phyloP scores from a whole-genome alignment of 306 rosid species.

The Phaseolus lunatus region DNA sequence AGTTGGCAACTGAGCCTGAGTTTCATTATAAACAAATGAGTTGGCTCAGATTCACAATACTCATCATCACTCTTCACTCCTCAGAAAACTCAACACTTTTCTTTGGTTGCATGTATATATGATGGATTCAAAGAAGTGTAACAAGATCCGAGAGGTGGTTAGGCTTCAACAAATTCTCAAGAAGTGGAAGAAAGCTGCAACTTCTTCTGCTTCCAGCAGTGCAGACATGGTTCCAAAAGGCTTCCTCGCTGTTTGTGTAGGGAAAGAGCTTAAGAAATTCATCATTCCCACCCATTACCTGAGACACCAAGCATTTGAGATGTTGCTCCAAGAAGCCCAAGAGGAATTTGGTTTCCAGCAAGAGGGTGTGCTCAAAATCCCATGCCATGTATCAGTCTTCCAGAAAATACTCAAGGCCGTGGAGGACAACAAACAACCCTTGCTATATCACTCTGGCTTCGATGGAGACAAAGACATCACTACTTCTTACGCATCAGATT shows the following conservation, averaged over 20 bases:
- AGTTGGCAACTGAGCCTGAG: too few relatives aligned
- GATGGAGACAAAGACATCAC: conserved; percentile 40
- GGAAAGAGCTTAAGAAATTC: conserved; percentile 80
- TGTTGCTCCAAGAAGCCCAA: conserved; percentile 65
- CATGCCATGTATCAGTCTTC: conserved; percentile 62
- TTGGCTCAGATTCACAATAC: conserved; percentile 30
- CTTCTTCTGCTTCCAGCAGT: not conserved
- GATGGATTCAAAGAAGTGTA: conserved; percentile 76
- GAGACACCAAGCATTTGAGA: conserved; percentile 68
- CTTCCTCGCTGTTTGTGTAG: conserved; percentile 81
- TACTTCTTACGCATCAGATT: conserved; percentile 22
- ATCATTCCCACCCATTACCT: conserved; percentile 72
- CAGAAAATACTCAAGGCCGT: conserved; percentile 66
- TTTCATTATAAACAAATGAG: conserved; percentile 51
- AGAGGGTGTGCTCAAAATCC: conserved; percentile 77
- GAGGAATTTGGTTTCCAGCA: conserved; percentile 87
- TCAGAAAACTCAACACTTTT: too few relatives aligned
- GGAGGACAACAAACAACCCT: conserved; percentile 54
- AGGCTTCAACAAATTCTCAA: conserved; percentile 92
- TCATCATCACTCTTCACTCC: not conserved
- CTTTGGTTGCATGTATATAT: not conserved
- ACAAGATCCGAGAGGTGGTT: conserved; percentile 84
- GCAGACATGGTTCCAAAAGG: conserved; percentile 73
- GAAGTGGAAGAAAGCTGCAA: conserved; percentile 84
- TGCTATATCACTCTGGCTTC: conserved; percentile 39